Evolutionary conservation across 2,329 filamentous ascomycete genomes (phyloP), one percentile per base, ranked within the genome.

Genomic region (Botrytis pseudocinerea): DNA sequence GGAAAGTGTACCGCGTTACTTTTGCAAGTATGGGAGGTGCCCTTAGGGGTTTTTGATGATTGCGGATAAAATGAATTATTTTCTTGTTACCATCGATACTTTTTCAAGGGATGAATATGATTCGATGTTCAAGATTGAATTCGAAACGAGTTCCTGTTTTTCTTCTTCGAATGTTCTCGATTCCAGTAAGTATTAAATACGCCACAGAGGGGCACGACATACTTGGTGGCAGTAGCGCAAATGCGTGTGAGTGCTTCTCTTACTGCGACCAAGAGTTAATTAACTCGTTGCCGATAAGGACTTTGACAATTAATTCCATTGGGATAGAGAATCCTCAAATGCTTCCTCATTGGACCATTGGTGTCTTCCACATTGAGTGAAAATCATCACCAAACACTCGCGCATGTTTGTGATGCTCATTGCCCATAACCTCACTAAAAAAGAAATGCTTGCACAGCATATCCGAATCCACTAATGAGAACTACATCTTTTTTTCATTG

Each of bases 41-140:
- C 48, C 25, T 69, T 35, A 12, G 38, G 65, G 44, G 65, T 44
- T 69, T 32, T 40, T 57, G 48, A 69, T 69, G n/a, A 57, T 5
- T 28, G 38, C 38, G 18, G 48, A 69, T 44, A 69, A 51, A n/a
- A 14, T 57, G 65, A 44, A 69, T 22, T 42, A 42, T 44, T 12
- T 32, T 57, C 10, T 32, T n/a, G 57, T 57, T 57, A 25, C 22
- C 12, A 38, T 57, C 25, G 48, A 57, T 25, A 32, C 42, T 4
- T 28, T 7, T 32, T 66, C 10, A 32, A 57, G 42, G 12, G 57
- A 42, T 57, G n/a, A 69, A 25, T 14, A 32, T 69, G 35, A 42
- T 69, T 57, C 20, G 38, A 10, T 18, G n/a, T 69, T 69, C 18
- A 38, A 57, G 48, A 42, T 42, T 44, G n/a, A 42, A 69, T 44